Evolutionary conservation across 805 yeast species (phyloP).

Genomic region (Myxozyma vanderwaltii): DNA sequence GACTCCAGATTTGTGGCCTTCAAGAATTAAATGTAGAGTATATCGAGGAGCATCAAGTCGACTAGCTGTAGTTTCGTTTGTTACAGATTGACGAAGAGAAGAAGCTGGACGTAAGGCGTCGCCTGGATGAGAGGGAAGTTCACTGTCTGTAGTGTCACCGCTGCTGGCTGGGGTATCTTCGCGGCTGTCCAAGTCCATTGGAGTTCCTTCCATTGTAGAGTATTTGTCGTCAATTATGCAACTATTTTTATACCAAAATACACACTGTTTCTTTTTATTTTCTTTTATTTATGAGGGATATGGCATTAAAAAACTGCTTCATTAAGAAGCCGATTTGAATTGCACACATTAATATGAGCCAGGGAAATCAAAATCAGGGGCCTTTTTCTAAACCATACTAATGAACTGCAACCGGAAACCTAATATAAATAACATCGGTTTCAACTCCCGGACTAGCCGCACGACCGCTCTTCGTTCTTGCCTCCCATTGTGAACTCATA

Average conservation of each 20-base stretch:
- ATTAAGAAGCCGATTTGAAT: no score
- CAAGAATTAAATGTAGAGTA: slow-evolving; percentile 4
- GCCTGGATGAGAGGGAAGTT: slow-evolving; percentile 24
- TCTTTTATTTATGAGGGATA: background rate
- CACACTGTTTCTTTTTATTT: no score
- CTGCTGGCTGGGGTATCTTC: slow-evolving; percentile 7
- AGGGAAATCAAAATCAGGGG: no score
- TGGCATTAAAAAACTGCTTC: no score
- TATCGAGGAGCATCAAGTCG: slow-evolving; percentile 11
- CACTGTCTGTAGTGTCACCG: slow-evolving; percentile 29
- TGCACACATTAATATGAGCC: no score
- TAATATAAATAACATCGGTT: no score
- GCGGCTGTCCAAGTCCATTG: slow-evolving; percentile 12
- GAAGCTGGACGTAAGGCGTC: background rate
- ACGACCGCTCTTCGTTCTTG: no score
- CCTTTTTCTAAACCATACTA: no score
- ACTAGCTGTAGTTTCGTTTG: background rate
- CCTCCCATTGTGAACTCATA: background rate
- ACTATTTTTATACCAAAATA: no score
- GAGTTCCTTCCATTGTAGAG: background rate
- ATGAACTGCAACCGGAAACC: no score
- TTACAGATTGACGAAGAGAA: background rate
- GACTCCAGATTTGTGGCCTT: slow-evolving; percentile 28
- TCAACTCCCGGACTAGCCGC: no score
- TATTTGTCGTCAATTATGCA: no score